A percentile compares a stretch with the other conserved stretches of the same genome.
Conservation (phyloP, 768 basidiomycete species). For the Glaciozyma martinii region DNA sequence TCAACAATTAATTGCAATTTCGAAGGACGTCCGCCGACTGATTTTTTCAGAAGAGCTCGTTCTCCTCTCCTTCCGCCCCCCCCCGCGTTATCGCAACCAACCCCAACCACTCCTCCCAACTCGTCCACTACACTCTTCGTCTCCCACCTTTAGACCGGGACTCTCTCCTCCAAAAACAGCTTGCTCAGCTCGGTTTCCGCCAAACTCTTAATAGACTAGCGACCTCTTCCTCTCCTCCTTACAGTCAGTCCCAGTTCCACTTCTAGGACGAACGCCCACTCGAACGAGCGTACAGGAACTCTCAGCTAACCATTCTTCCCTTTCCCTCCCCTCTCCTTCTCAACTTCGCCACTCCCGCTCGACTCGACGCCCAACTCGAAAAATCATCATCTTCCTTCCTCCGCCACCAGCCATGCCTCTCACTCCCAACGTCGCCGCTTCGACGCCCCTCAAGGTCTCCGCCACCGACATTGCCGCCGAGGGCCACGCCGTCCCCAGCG, state of each 20-base stretch:
- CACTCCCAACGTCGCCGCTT: conserved; percentile 13
- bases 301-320: not conserved
- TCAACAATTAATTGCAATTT: no score
- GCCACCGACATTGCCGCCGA: conserved; percentile 14
- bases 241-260: no score
- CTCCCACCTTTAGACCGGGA: not conserved
- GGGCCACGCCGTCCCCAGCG: conserved; percentile 18
- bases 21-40: no score
- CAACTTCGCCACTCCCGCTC: not conserved
- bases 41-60: no score
- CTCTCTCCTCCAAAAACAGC: not conserved
- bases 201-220: no score
- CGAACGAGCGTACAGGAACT: not conserved
- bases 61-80: no score
- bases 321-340: not conserved
- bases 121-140: not conserved
- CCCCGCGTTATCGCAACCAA: no score
- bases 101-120: no score
- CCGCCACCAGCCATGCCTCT: conserved; percentile 15
- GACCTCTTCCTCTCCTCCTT: no score
- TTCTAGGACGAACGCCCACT: no score
- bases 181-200: no score
- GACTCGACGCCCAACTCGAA: not conserved
- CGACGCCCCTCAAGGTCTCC: conserved; percentile 26
- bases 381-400: conserved; percentile 14